phyloP scores from a whole-genome alignment of 2,329 filamentous ascomycete species.

The Colletotrichum cuscutae region DNA sequence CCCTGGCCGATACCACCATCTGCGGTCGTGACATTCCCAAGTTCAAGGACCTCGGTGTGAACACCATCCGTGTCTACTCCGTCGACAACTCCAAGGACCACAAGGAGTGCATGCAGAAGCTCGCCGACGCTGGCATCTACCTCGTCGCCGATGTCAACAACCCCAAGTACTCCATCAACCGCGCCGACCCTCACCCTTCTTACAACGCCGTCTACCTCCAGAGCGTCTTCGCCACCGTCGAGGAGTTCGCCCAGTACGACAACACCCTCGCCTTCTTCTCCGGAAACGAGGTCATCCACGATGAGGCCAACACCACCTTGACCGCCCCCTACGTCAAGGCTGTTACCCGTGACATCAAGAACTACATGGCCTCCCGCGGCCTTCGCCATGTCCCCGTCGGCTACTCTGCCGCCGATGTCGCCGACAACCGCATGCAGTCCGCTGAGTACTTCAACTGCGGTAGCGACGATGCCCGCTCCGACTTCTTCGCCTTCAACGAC shows the following conservation, averaged over 20 bases:
- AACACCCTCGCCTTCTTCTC: slow-evolving; percentile 92
- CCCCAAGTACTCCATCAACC: slow-evolving; percentile 89
- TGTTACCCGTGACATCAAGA: slow-evolving; percentile 79
- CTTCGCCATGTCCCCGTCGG: slow-evolving; percentile 78
- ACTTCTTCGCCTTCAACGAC: slow-evolving; percentile 92
- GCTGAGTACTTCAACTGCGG: slow-evolving; percentile 96
- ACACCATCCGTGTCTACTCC: slow-evolving; percentile 92
- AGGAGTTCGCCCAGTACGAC: slow-evolving; percentile 82
- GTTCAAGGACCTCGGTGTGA: slow-evolving; percentile 88
- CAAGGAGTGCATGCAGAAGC: slow-evolving; percentile 83
- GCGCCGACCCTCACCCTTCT: slow-evolving; percentile 74
- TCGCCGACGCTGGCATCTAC: slow-evolving; percentile 90
- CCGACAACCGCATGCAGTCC: slow-evolving; percentile 86
- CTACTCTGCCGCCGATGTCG: slow-evolving; percentile 83
- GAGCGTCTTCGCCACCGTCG: slow-evolving; percentile 87
- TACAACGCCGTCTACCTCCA: slow-evolving; percentile 91
- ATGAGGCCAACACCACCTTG: slow-evolving; percentile 68
- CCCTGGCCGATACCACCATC: slow-evolving; percentile 74
- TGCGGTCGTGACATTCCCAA: slow-evolving; percentile 84
- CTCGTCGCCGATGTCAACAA: slow-evolving; percentile 92
- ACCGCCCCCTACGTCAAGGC: slow-evolving; percentile 82
- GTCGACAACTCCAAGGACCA: slow-evolving; percentile 85
- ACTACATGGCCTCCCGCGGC: slow-evolving; percentile 71
- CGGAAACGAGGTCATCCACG: slow-evolving; percentile 84
- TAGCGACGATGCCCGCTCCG: slow-evolving; percentile 81